Percentiles rank a stretch among this genome's conserved stretches.
Conservation (phyloP, 257 asterid genomes). For the Solanum bulbocastanum region DNA sequence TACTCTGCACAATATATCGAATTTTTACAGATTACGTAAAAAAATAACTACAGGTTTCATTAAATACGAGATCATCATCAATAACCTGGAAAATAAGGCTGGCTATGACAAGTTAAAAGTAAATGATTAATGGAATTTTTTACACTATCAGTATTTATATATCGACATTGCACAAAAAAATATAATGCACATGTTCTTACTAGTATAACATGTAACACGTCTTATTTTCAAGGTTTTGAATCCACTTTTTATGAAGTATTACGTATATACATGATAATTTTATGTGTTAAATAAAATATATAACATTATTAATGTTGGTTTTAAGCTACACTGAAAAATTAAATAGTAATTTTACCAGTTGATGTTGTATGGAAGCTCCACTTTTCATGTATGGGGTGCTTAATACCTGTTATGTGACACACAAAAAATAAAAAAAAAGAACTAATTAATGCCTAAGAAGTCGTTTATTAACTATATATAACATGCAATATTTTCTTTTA, state of each 20-base stretch:
- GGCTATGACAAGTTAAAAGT: background rate
- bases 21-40: no score
- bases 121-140: no score
- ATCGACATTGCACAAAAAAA: background rate
- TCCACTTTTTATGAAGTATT: background rate
- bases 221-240: no score
- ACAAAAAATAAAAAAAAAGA: background rate
- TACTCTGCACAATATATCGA: background rate
- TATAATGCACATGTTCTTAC: background rate
- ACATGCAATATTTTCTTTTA: background rate
- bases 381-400: conserved; percentile 78
- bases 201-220: no score
- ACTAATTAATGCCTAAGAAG: background rate
- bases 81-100: no score
- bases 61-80: background rate
- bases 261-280: background rate
- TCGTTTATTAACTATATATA: background rate
- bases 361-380: conserved; percentile 64
- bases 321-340: background rate
- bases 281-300: background rate
- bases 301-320: background rate
- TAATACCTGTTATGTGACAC: conserved; percentile 34
- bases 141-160: background rate
- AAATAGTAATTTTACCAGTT: conserved; percentile 26
- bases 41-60: background rate